Evolutionary conservation across 352 stramenopile species (phyloP).

Genomic region (Globisporangium recalcitrans): DNA sequence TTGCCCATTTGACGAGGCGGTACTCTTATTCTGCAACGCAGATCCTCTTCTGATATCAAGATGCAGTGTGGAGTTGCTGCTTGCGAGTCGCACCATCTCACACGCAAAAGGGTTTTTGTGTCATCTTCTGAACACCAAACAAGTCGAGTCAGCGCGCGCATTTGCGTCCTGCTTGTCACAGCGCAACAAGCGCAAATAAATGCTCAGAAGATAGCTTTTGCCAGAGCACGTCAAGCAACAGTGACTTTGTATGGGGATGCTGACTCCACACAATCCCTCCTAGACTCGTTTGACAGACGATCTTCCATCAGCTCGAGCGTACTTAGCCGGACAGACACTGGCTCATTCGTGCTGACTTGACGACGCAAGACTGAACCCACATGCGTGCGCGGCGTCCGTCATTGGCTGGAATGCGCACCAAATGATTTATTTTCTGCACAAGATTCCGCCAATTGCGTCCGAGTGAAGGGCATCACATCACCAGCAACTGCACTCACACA

Average conservation of each 20-base stretch:
- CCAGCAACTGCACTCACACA: not conserved
- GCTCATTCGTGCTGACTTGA: constrained; percentile 2
- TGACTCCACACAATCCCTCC: no score
- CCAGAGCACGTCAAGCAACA: not conserved
- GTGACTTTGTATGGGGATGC: not conserved
- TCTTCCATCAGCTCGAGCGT: not conserved
- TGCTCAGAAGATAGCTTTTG: not conserved
- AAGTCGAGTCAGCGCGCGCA: not conserved
- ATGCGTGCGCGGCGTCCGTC: not conserved
- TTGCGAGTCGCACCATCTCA: not conserved
- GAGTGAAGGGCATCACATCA: not conserved
- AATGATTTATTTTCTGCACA: constrained; percentile 11
- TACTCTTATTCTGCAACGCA: not conserved
- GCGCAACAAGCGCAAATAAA: not conserved
- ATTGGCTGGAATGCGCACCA: constrained; percentile 6
- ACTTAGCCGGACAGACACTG: constrained; percentile 5
- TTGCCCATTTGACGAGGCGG: not conserved
- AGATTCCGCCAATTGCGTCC: not conserved
- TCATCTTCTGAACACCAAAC: not conserved
- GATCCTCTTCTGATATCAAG: not conserved
- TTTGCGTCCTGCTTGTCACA: not conserved
- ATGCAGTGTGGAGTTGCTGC: not conserved
- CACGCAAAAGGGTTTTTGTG: not conserved
- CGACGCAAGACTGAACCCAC: constrained; percentile 11
- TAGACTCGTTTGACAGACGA: not conserved